Evolutionary conservation across 129 eudicot genomes (phyloP).

Genomic region (Artemisia annua): DNA sequence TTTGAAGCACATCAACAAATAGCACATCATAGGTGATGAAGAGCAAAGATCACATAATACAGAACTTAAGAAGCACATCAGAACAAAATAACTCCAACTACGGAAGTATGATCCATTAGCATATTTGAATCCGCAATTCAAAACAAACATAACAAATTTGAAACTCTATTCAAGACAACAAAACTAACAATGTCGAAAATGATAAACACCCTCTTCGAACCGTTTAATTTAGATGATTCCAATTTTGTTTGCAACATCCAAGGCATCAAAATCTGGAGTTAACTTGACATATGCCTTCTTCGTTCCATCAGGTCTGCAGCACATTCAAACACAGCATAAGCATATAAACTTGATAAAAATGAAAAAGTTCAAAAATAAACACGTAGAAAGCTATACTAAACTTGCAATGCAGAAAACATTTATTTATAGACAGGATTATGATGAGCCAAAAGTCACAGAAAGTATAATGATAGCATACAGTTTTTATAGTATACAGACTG

Average conservation of each 20-base stretch:
- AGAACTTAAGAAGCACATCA: not conserved
- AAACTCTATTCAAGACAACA: slow-evolving; percentile 29
- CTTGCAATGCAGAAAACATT: not conserved
- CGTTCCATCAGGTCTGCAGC: slow-evolving; percentile 59
- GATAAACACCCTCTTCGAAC: not conserved
- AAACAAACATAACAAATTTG: slow-evolving; percentile 20
- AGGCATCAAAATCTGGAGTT: slow-evolving; percentile 64
- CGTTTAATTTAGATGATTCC: slow-evolving; percentile 46
- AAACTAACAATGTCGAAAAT: slow-evolving; percentile 24
- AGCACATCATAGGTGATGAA: not conserved
- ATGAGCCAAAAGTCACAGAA: too few relatives aligned
- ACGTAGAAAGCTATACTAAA: not conserved
- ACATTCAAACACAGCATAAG: not conserved
- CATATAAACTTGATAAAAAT: not conserved
- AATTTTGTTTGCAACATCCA: slow-evolving; percentile 66
- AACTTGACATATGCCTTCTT: slow-evolving; percentile 58
- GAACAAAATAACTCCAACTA: slow-evolving; percentile 12
- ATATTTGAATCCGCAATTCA: slow-evolving; percentile 19
- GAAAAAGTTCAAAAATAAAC: not conserved
- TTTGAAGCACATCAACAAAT: not conserved
- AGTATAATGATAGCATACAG: too few relatives aligned
- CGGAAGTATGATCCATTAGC: slow-evolving; percentile 19
- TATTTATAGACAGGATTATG: not conserved
- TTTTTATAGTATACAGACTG: too few relatives aligned
- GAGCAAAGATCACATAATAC: not conserved